These are phyloP conservation scores for Amanita muscaria DNA, from an alignment of 768 basidiomycete genomes.

Conservation along the genomic window DNA sequence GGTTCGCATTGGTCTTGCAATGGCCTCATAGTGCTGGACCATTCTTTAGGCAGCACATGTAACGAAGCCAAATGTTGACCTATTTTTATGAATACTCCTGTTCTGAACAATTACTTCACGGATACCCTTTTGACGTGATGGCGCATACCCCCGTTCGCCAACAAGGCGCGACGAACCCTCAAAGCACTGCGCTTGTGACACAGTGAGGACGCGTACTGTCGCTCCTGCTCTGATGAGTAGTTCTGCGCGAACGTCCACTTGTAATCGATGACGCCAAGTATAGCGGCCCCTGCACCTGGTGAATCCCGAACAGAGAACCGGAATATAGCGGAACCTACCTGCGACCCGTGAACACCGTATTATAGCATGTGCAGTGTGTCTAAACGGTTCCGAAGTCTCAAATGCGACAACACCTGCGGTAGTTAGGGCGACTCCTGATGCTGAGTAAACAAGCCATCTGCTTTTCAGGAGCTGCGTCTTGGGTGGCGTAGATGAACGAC, in stretches of 20 bases:
- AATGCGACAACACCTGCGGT: constrained; percentile 43
- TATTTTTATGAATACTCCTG: constrained; percentile 79
- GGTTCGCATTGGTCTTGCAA: constrained; percentile 92
- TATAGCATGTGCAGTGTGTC: constrained; percentile 65
- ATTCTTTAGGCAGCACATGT: constrained; percentile 42
- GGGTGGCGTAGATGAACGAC: background rate
- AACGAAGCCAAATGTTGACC: constrained; percentile 83
- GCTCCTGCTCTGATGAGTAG: constrained; percentile 44
- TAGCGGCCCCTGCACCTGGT: constrained; percentile 57
- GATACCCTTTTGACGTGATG: background rate
- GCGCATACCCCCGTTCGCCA: constrained; percentile 74
- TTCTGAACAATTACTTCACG: constrained; percentile 1
- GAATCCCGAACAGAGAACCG: no score
- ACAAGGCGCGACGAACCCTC: constrained; percentile 72
- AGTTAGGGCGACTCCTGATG: constrained; percentile 27
- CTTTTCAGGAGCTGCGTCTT: background rate
- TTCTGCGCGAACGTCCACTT: constrained; percentile 52
- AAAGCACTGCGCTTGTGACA: constrained; percentile 82
- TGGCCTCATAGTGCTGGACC: constrained; percentile 42
- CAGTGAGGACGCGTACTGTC: constrained; percentile 49
- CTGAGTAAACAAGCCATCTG: constrained; percentile 31
- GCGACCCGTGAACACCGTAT: constrained; percentile 78
- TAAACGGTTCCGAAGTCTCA: constrained; percentile 60
- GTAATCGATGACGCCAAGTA: constrained; percentile 62
- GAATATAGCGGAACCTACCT: constrained; percentile 38